Evolutionary conservation across 2,329 filamentous ascomycete species (phyloP), one percentile per base, ranked within the genome.

Genomic region (Colletotrichum sp.): DNA sequence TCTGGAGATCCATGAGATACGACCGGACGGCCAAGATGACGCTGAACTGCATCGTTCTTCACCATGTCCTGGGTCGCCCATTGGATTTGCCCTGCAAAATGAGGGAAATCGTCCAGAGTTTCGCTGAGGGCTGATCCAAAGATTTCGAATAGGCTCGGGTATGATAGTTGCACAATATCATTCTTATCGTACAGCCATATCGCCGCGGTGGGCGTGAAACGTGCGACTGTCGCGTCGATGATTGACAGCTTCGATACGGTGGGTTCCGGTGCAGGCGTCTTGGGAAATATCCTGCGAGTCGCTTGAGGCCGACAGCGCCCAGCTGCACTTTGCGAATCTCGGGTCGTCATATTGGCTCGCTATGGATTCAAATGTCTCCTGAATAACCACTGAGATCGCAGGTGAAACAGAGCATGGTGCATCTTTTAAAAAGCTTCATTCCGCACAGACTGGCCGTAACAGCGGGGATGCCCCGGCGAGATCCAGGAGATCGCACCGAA

Each of bases 151-250:
- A 69, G n/a, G 6, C 48, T 12, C 82, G 73, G 44, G 28, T 44
- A 32, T 64, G 68, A 11, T 32, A 63, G 19, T 39, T 30, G 13
- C 5, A 25, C 12, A 57, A 34, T 6, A 25, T 76, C 77, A 22
- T 80, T 80, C 59, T 81, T 79, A 39, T 87, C 80, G 72, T 82
- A 88, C 9, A 88, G 83, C 87, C 87, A 89, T 22, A 88, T 83
- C 5, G 86, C 86, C 25, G 82, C 84, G 9, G 85, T 85, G 6
- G 83, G 77, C 3, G 82, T 70, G 75, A 87, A 89, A 6, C 84
- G 80, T 4, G 84, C 84, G 12, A 85, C 84, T 1, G 84, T 85
- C 3, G 85, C 85, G 79, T 89, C 87, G 16, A 86, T 78, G 30
- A 88, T 86, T 6, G 86, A 87, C 0, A 88, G 79, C 25, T 69